A percentile compares a stretch with the other conserved stretches of the same genome.
Evolutionary conservation across 495 filamentous ascomycete genomes (phyloP).

Genomic region (Lentithecium fluviatile): DNA sequence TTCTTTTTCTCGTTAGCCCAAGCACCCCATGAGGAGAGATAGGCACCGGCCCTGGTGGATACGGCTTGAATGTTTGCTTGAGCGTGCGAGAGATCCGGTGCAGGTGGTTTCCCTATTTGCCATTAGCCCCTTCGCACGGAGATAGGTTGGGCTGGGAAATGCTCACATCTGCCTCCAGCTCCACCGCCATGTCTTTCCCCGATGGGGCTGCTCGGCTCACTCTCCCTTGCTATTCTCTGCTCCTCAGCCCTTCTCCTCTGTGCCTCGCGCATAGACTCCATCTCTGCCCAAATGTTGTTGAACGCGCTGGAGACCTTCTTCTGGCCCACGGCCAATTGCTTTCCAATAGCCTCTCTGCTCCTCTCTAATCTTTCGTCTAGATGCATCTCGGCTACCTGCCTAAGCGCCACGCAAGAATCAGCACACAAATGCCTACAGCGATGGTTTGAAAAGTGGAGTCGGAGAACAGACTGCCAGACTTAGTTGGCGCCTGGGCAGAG

Average conservation of each 20-base stretch:
- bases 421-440: constrained; percentile 14
- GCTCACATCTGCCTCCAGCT: constrained; percentile 33
- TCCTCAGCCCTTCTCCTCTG: constrained; percentile 64
- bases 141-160: background rate
- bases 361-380: constrained; percentile 79
- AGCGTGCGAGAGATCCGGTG: constrained; percentile 61
- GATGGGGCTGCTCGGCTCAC: constrained; percentile 25
- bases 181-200: background rate
- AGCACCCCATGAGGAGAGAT: constrained; percentile 88
- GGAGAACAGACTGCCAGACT: constrained; percentile 19
- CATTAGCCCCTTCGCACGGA: no score
- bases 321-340: constrained; percentile 75
- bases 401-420: constrained; percentile 34
- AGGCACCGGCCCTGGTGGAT: constrained; percentile 74
- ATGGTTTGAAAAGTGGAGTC: constrained; percentile 14
- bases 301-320: constrained; percentile 82
- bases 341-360: constrained; percentile 72
- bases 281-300: constrained; percentile 83
- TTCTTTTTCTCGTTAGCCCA: constrained; percentile 84
- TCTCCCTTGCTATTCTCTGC: constrained; percentile 28
- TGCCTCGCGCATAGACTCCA: constrained; percentile 80
- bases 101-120: constrained; percentile 30
- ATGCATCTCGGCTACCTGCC: constrained; percentile 69
- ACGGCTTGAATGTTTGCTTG: constrained; percentile 68
- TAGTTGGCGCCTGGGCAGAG: background rate